Base-by-base conservation (phyloP, 139 green algal genomes). In the Chara braunii region DNA sequence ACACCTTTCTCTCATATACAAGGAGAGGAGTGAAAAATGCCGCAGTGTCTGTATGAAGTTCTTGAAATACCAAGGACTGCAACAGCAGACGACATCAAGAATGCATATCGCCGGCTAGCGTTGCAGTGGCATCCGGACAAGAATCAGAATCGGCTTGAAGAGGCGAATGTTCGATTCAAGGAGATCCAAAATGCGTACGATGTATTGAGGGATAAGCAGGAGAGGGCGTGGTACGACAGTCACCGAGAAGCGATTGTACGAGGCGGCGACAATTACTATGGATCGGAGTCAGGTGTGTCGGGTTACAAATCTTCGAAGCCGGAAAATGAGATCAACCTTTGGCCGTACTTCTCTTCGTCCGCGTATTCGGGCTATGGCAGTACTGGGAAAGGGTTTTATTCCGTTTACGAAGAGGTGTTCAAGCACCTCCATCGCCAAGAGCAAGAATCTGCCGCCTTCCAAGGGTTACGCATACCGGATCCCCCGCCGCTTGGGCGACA, bases 191-290 rank as follows among this genome's bases (percentile, higher is more conserved):
- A 95, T 60, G 91, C 92, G 0, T 98, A 94, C 35, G 92, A 98
- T 63, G 81, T 98, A 30, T 70, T 98, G 26, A 89, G 68, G 43
- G 91, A 97, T 81, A 82, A 84, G 51, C 85, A 95, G 64, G 91
- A 96, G 80, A 78, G 87, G 3, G 82, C 86, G 6, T 97, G 87
- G 89, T 97, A 97, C 74, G 91, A 97, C 78, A 61, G 54, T 24
- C 91, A 97, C 60, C 62, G 88, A 0, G 87, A 95, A 9, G 78
- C 84, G 28, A 95, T 97, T 68, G 67, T 96, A 40, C 66, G 73
- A 12, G 87, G 88, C 23, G 80, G 55, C 68, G 43, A 54, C 1
- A 74, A 11, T 0, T 14, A 73, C 37, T 61, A 59, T 26, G 40
- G 37, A 2, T 14, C 18, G 28, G 60, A 62, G 8, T 64, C 54